A percentile compares a stretch with the other conserved stretches of the same genome.
phyloP scores from a whole-genome alignment of 805 yeast species.

The Saturnispora sekii region DNA sequence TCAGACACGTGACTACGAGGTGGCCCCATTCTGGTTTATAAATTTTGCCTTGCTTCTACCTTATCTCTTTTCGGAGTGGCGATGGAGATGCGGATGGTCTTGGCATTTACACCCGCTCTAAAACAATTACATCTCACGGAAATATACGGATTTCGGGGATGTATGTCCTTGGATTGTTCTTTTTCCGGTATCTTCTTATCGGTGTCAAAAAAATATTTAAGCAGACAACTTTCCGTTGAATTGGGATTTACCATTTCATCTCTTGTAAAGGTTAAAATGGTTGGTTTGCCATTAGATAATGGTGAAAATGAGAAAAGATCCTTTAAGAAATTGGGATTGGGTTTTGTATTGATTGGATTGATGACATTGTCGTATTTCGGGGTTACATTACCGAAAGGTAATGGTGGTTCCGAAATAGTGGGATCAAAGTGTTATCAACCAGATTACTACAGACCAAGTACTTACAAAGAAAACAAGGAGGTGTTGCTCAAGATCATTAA shows the following conservation, averaged over 20 bases:
- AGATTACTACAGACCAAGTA: constrained; percentile 22
- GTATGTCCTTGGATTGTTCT: too few relatives aligned
- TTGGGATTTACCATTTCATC: neutral
- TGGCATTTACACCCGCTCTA: too few relatives aligned
- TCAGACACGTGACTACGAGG: too few relatives aligned
- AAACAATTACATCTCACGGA: too few relatives aligned
- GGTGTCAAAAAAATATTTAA: neutral
- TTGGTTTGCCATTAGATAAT: constrained; percentile 3
- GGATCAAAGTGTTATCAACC: constrained; percentile 12
- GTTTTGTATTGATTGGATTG: neutral
- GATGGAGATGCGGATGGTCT: too few relatives aligned
- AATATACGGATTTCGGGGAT: too few relatives aligned
- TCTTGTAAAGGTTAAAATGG: neutral
- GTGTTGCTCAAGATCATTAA: constrained; percentile 27
- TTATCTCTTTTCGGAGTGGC: too few relatives aligned
- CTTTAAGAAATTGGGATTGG: neutral
- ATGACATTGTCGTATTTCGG: neutral
- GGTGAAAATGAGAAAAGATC: neutral
- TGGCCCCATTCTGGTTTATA: too few relatives aligned
- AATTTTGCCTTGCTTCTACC: too few relatives aligned
- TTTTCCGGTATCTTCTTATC: too few relatives aligned
- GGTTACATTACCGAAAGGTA: neutral
- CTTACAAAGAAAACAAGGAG: constrained; percentile 26
- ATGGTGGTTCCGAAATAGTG: neutral
- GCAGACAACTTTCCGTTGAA: too few relatives aligned